Conservation (phyloP, 208 protist genomes). For the Trypanosoma rangeli region DNA sequence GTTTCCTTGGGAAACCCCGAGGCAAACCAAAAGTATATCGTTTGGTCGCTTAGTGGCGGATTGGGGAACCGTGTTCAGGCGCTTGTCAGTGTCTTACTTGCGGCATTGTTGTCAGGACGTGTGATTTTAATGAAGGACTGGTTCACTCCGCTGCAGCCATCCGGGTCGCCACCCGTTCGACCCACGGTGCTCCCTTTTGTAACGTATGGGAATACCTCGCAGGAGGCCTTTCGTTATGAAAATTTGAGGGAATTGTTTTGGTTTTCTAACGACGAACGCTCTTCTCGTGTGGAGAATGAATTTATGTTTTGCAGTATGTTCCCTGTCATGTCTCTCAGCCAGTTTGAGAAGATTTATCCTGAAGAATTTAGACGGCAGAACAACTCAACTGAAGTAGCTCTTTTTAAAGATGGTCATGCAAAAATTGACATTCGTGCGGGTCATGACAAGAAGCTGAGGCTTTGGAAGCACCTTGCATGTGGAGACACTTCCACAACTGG, state of each 20-base stretch:
- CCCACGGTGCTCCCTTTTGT: conserved; percentile 21
- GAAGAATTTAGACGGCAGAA: conserved; percentile 17
- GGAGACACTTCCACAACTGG: neutral
- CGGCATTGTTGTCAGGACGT: conserved; percentile 29
- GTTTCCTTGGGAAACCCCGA: conserved; percentile 22
- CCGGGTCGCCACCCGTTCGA: neutral
- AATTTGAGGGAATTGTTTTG: conserved; percentile 21
- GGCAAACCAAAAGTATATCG: conserved; percentile 29
- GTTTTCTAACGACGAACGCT: conserved; percentile 25
- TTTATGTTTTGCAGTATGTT: conserved; percentile 27
- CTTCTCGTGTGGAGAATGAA: conserved; percentile 18
- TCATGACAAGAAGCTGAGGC: conserved; percentile 32
- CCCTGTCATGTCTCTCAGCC: conserved; percentile 24
- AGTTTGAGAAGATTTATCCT: conserved; percentile 27
- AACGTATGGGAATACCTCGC: neutral
- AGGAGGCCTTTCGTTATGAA: conserved; percentile 20
- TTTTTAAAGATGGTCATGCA: conserved; percentile 25
- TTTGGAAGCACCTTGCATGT: conserved; percentile 31
- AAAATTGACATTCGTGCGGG: conserved; percentile 32
- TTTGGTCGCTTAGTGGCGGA: conserved; percentile 39
- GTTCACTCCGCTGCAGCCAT: conserved; percentile 28
- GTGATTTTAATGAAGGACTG: conserved; percentile 40
- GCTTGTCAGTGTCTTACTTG: conserved; percentile 21
- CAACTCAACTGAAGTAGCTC: conserved; percentile 1
- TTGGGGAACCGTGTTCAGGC: conserved; percentile 37